Conservation (phyloP, 257 asterid genomes). For the Lavandula angustifolia region DNA sequence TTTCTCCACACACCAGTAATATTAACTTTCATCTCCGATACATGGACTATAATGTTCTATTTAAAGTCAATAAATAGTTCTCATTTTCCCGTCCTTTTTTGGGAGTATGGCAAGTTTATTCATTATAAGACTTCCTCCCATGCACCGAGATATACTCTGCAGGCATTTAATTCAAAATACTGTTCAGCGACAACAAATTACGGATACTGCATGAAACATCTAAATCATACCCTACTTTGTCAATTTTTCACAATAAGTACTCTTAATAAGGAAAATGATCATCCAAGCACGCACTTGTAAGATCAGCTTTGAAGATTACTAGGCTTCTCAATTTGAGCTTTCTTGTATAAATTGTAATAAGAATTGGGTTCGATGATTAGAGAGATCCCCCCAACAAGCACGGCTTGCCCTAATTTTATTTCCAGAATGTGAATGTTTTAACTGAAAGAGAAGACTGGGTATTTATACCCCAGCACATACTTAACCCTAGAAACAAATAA, state of each 20-base stretch:
- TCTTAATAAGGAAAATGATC: background rate
- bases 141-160: background rate
- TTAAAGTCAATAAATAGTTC: background rate
- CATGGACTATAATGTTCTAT: background rate
- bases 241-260: background rate
- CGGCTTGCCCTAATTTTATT: too few relatives aligned
- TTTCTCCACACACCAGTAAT: background rate
- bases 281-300: background rate
- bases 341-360: background rate
- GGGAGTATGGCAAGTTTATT: background rate
- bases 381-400: too few relatives aligned
- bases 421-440: too few relatives aligned
- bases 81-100: background rate
- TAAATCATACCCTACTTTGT: slow-evolving; percentile 1
- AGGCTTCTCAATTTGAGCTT: background rate
- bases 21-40: background rate
- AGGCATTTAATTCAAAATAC: slow-evolving; percentile 13
- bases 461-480: too few relatives aligned
- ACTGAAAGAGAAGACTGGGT: too few relatives aligned
- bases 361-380: too few relatives aligned
- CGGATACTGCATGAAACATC: background rate
- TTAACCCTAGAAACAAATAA: too few relatives aligned
- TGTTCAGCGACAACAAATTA: background rate
- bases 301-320: slow-evolving; percentile 8
- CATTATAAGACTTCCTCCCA: background rate